Evolutionary conservation across 345 rosid genomes (phyloP).

Genomic region (Corchorus olitorius): DNA sequence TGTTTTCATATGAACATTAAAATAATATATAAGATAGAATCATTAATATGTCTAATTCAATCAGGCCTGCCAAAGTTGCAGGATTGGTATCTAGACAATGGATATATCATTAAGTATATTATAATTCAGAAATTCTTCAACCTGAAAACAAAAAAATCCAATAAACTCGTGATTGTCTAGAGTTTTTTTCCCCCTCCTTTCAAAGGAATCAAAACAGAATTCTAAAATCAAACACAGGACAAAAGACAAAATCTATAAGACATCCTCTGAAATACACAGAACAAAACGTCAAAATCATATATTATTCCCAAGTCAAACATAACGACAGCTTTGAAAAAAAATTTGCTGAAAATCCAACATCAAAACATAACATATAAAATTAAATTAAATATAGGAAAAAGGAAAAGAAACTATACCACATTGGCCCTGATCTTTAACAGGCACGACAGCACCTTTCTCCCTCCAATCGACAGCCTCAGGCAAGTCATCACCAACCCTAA

Average conservation of each 20-base stretch:
- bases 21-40: no score
- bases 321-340: no score
- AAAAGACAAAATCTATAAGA: neutral
- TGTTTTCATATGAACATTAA: no score
- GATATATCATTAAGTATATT: neutral
- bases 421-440: slow-evolving; percentile 53
- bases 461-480: slow-evolving; percentile 58
- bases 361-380: neutral
- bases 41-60: neutral
- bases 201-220: neutral
- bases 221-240: neutral
- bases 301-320: neutral
- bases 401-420: slow-evolving; percentile 41
- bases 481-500: slow-evolving; percentile 27
- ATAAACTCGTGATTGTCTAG: neutral
- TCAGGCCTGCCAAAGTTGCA: neutral
- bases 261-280: neutral
- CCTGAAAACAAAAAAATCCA: neutral
- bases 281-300: neutral
- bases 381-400: neutral
- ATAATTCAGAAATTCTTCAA: neutral
- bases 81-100: neutral
- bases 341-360: no score
- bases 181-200: neutral
- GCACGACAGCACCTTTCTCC: slow-evolving; percentile 44